Evolutionary conservation across 768 basidiomycete species (phyloP).

Genomic region (Russula emetica): DNA sequence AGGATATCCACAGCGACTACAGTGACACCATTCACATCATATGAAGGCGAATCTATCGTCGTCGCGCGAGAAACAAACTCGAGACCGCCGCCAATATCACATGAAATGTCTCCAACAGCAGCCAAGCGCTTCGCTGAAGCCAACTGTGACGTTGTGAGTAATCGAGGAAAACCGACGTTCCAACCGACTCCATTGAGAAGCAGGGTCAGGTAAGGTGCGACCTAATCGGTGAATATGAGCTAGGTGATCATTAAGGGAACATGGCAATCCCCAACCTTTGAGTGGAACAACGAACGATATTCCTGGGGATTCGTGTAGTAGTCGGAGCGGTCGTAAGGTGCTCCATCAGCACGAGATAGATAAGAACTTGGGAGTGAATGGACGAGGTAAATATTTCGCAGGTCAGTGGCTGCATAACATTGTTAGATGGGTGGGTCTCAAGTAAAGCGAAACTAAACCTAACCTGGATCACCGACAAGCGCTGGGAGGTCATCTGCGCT

Average conservation of each 20-base stretch:
- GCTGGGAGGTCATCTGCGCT: conserved; percentile 51
- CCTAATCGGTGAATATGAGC: conserved; percentile 38
- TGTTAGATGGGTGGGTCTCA: neutral
- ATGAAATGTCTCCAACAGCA: conserved; percentile 83
- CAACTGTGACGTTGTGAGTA: conserved; percentile 69
- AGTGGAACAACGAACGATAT: conserved; percentile 65
- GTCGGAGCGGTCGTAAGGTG: conserved; percentile 53
- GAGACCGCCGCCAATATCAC: conserved; percentile 86
- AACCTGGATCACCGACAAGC: conserved; percentile 53
- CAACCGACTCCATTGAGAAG: conserved; percentile 87
- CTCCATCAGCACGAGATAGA: conserved; percentile 53
- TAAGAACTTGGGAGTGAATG: conserved; percentile 71
- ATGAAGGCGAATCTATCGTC: conserved; percentile 75
- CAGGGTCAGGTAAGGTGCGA: conserved; percentile 81
- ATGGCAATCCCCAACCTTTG: conserved; percentile 44
- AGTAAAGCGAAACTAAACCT: conserved; percentile 18
- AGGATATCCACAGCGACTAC: conserved; percentile 92
- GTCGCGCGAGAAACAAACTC: conserved; percentile 76
- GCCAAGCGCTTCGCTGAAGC: conserved; percentile 47
- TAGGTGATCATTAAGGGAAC: neutral
- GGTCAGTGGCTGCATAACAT: conserved; percentile 44
- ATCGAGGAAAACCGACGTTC: conserved; percentile 69
- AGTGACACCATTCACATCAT: conserved; percentile 58
- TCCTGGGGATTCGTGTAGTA: conserved; percentile 70
- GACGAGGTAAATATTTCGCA: conserved; percentile 70